Conservation (phyloP, 148 eudicot species). For the Amaranthus hypochondriacus region DNA sequence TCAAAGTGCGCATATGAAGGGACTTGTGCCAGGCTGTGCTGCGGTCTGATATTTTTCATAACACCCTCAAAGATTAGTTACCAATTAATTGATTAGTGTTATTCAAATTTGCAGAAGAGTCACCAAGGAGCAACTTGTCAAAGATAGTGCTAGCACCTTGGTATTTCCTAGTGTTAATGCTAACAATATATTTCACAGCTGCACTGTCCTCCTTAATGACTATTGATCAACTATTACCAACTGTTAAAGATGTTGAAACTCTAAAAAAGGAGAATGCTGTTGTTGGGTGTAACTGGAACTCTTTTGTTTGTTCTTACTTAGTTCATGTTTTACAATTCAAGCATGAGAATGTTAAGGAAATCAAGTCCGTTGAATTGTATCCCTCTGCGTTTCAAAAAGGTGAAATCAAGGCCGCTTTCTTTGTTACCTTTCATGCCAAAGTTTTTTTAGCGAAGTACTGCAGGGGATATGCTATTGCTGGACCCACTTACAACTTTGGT, state of each 20-base stretch:
- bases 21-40: too few species aligned
- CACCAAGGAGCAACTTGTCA: slow-evolving; percentile 26
- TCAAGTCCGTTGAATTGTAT: slow-evolving; percentile 23
- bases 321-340: slow-evolving; percentile 25
- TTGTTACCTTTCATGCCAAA: slow-evolving; percentile 33
- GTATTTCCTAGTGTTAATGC: slow-evolving; percentile 28
- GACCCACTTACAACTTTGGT: slow-evolving; percentile 32
- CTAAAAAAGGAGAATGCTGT: slow-evolving; percentile 28
- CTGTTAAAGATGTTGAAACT: slow-evolving; percentile 22
- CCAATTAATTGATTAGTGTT: too few species aligned
- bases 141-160: slow-evolving; percentile 33
- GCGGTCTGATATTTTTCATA: too few species aligned
- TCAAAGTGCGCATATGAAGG: too few species aligned
- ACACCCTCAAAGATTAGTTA: too few species aligned
- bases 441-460: slow-evolving; percentile 38
- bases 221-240: slow-evolving; percentile 24
- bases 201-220: slow-evolving; percentile 41
- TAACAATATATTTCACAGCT: slow-evolving; percentile 32
- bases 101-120: slow-evolving; percentile 24
- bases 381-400: slow-evolving; percentile 32
- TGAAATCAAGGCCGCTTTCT: slow-evolving; percentile 37
- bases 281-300: slow-evolving; percentile 37
- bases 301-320: slow-evolving; percentile 29
- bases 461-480: slow-evolving; percentile 26
- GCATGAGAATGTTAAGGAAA: slow-evolving; percentile 18